Conservation (phyloP, 306 rosid genomes). For the Mimosa bimucronata region DNA sequence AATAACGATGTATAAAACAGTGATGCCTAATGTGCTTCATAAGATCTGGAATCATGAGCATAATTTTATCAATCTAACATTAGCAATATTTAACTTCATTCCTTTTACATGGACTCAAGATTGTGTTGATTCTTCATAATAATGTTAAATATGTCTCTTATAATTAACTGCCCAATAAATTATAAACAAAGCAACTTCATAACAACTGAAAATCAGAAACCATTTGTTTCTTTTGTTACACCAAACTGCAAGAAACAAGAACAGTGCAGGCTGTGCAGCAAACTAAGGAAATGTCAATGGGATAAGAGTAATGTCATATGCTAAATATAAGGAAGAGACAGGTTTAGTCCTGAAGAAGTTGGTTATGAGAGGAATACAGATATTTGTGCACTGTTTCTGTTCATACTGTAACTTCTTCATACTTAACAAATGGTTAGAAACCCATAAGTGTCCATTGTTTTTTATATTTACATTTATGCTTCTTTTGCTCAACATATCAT, state of each 20-base stretch:
- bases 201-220: neutral
- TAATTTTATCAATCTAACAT: neutral
- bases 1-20: neutral
- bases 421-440: neutral
- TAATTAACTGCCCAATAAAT: conserved; percentile 11
- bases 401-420: neutral
- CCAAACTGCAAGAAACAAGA: neutral
- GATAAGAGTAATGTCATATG: neutral
- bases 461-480: neutral
- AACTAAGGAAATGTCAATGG: neutral
- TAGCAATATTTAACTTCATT: neutral
- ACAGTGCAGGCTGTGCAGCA: neutral
- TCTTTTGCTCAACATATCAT: neutral
- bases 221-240: neutral
- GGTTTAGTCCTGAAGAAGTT: neutral
- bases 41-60: neutral
- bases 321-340: neutral
- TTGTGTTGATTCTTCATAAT: neutral
- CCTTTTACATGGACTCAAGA: neutral
- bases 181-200: neutral
- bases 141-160: neutral
- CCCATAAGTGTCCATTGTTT: neutral
- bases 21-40: conserved; percentile 4
- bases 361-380: neutral
- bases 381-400: neutral